Evolutionary conservation across 768 basidiomycete genomes (phyloP).

Genomic region (Russula emetica): DNA sequence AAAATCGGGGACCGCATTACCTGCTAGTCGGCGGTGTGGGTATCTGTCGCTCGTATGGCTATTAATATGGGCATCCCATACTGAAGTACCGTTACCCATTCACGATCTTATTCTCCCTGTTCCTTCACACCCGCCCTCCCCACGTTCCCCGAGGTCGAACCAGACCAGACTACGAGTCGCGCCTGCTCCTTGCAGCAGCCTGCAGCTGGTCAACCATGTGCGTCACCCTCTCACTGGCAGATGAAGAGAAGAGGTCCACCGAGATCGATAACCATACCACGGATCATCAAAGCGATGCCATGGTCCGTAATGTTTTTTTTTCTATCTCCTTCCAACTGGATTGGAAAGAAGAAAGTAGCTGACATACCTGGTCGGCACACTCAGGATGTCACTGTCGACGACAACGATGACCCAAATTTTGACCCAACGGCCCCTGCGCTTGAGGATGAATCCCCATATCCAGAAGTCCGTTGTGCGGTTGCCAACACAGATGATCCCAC

Average conservation of each 20-base stretch:
- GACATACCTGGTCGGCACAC: neutral
- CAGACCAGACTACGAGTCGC: neutral
- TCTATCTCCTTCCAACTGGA: neutral
- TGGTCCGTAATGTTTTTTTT: neutral
- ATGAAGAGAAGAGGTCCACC: slow-evolving; percentile 28
- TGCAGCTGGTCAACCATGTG: slow-evolving; percentile 21
- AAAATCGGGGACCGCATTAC: too few species aligned
- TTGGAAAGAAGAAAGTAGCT: too few species aligned
- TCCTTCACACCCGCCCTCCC: neutral
- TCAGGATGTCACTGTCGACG: slow-evolving; percentile 26
- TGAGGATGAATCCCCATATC: slow-evolving; percentile 51
- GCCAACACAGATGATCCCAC: slow-evolving; percentile 46
- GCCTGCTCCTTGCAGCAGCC: neutral
- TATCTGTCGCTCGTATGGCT: neutral
- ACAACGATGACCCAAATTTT: slow-evolving; percentile 37
- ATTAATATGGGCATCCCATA: neutral
- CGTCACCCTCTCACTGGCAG: neutral
- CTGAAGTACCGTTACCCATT: neutral
- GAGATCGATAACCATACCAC: slow-evolving; percentile 26
- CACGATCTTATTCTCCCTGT: neutral
- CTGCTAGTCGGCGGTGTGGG: too few species aligned
- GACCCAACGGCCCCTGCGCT: slow-evolving; percentile 32
- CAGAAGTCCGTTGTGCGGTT: slow-evolving; percentile 51
- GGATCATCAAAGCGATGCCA: neutral
- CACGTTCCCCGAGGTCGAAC: neutral